These are phyloP conservation scores for Rhynchospora pubera DNA, from an alignment of 176 grass and related monocot species.

Conservation along the genomic window DNA sequence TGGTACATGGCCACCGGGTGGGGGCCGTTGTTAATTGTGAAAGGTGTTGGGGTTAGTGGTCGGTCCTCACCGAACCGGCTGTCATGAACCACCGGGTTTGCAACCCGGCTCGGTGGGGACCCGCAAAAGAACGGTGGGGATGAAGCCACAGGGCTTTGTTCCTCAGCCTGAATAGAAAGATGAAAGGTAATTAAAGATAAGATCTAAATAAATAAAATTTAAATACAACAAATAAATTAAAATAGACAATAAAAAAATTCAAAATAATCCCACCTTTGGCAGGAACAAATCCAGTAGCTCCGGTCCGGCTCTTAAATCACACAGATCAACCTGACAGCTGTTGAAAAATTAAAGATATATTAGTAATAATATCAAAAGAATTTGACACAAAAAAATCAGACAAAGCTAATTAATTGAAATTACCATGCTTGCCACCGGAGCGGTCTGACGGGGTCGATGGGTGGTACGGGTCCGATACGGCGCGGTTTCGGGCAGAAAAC, in stretches of 20 bases:
- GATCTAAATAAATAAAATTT: background rate
- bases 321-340: conserved; percentile 34
- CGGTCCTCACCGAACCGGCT: conserved; percentile 64
- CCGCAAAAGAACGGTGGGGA: conserved; percentile 81
- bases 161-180: conserved; percentile 38
- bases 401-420: background rate
- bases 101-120: conserved; percentile 63
- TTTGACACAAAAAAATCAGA: background rate
- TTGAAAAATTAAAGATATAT: background rate
- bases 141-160: conserved; percentile 32
- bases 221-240: background rate
- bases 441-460: conserved; percentile 26
- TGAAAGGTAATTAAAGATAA: background rate
- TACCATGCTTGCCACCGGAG: conserved; percentile 63
- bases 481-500: conserved; percentile 92
- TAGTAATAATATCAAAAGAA: background rate
- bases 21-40: conserved; percentile 3
- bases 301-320: conserved; percentile 33
- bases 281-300: conserved; percentile 67
- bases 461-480: conserved; percentile 25
- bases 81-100: conserved; percentile 87
- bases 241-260: background rate
- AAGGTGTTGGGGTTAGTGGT: conserved; percentile 11
- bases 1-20: background rate
- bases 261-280: conserved; percentile 36